Base-by-base conservation (phyloP, 1,139 yeast species). In the Kazachstania sp. region DNA sequence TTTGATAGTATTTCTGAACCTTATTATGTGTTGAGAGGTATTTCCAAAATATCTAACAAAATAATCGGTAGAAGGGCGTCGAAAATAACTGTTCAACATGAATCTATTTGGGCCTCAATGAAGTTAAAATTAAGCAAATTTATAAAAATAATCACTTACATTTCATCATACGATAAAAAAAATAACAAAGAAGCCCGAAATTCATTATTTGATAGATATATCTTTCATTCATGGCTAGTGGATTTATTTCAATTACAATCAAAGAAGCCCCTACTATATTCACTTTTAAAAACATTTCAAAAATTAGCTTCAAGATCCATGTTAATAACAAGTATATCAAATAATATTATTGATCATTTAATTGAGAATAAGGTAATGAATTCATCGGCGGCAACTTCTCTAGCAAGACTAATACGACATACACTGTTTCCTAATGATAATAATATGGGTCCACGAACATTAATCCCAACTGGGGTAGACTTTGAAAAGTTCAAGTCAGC, bases 401-500 rank as follows among this genome's bases (percentile, higher is more conserved):
- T 39, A 37, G 28, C 34, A 26, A 16, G 26, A 42, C 26, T 40
- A 37, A 31, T 41, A 35, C 15, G 41, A 40, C 44, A 29, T 41
- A 34, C 39, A n/a, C n/a, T 62, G 3, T 64, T 63, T 42, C 67
- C 66, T 2, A 53, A 56, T 32, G 67, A 64, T 45, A 57, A 53
- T 39, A 42, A 45, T 29, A 52, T 63, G 56, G 63, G 65, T 0
- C 59, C 58, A 12, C 50, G 53, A 11, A 51, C 55, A 8, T 37
- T 45, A 2, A 48, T 53, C n/a, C 63, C 65, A 8, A 43, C 49
- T 4, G 61, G 58, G 1, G 52, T 49, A 13, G 60, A 56, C 31
- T 54, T 55, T 31, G 51, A 51, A 31, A 40, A 35, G 19, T 41
- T 55, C 19, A 60, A 57, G 30, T 12, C n/a, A 4, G 46, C 53